These are phyloP conservation scores for Cucumis sativus DNA, from an alignment of 306 rosid genomes.

Conservation along the genomic window DNA sequence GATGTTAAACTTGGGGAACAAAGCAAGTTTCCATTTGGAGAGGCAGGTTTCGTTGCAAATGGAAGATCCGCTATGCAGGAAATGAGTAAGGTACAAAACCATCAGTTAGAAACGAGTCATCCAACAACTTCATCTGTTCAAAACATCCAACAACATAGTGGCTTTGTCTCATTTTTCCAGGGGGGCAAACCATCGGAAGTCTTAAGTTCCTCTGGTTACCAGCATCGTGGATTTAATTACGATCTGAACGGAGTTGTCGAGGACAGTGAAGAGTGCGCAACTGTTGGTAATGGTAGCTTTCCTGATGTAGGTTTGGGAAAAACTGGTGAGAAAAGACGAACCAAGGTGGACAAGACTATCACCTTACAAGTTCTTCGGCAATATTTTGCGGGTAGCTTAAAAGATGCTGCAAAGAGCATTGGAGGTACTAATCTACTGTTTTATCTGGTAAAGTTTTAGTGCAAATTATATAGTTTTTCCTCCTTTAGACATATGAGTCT, in stretches of 20 bases:
- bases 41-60: constrained; percentile 17
- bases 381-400: constrained; percentile 84
- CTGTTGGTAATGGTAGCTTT: constrained; percentile 37
- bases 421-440: constrained; percentile 48
- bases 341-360: constrained; percentile 77
- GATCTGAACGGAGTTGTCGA: constrained; percentile 27
- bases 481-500: background rate
- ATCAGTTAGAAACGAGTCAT: background rate
- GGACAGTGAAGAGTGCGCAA: constrained; percentile 27
- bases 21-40: constrained; percentile 14
- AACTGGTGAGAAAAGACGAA: constrained; percentile 52
- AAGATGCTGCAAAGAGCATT: constrained; percentile 95
- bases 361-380: constrained; percentile 74
- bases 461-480: background rate
- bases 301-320: constrained; percentile 30
- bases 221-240: constrained; percentile 18
- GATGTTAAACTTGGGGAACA: constrained; percentile 53
- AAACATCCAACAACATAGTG: constrained; percentile 20
- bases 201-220: constrained; percentile 24
- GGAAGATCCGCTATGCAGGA: constrained; percentile 8
- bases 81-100: background rate
- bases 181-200: constrained; percentile 23
- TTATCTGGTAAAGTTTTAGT: background rate
- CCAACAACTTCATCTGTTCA: constrained; percentile 6
- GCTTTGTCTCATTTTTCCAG: constrained; percentile 19